These are phyloP conservation scores for Colletotrichum sp. DNA, from an alignment of 2,329 filamentous ascomycete species.

Conservation along the genomic window DNA sequence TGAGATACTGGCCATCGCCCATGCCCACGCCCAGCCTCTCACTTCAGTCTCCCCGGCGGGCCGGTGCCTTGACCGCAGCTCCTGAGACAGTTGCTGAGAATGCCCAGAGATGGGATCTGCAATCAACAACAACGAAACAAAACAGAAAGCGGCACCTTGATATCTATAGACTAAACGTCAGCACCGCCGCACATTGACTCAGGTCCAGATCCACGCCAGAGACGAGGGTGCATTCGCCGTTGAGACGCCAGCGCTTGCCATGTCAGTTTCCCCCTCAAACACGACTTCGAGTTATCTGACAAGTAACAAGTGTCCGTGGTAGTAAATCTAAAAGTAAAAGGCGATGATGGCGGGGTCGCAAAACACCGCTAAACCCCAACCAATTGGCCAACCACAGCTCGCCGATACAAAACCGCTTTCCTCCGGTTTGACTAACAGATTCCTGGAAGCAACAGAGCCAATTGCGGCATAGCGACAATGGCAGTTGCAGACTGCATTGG, in stretches of 20 bases:
- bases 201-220: not conserved
- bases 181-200: not conserved
- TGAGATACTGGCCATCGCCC: not conserved
- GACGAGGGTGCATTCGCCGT: not conserved
- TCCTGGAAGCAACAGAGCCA: not conserved
- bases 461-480: not conserved
- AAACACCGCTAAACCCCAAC: slow-evolving; percentile 6
- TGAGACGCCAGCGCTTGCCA: not conserved
- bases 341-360: not conserved
- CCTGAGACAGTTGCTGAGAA: slow-evolving; percentile 14
- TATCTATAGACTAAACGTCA: slow-evolving; percentile 7
- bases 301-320: not conserved
- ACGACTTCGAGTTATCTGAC: not conserved
- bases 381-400: slow-evolving; percentile 36
- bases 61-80: slow-evolving; percentile 8
- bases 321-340: not conserved
- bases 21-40: not conserved
- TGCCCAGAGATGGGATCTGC: slow-evolving; percentile 16
- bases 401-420: slow-evolving; percentile 28
- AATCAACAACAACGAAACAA: slow-evolving; percentile 7
- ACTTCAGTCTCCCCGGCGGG: not conserved
- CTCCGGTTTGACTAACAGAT: slow-evolving; percentile 15
- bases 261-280: not conserved
- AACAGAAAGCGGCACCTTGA: not conserved
- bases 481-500: not conserved